phyloP scores from a whole-genome alignment of 2,329 filamentous ascomycete genomes.

The Aspergillus melleus region DNA sequence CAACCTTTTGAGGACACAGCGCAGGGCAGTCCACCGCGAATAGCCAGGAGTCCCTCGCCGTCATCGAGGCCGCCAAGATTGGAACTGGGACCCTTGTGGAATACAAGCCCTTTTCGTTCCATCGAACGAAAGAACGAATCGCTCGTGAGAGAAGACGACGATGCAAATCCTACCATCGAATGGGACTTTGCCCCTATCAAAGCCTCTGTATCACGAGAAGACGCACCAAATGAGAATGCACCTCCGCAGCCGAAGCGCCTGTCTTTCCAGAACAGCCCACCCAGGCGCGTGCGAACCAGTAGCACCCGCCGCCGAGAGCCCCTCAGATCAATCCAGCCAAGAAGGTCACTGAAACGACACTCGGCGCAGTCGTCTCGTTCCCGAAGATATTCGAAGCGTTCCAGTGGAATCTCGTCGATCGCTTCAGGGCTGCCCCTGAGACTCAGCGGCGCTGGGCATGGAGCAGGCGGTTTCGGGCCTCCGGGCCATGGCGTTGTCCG shows the following conservation, averaged over 20 bases:
- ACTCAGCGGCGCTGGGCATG: conserved; percentile 44
- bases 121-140: conserved; percentile 17
- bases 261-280: conserved; percentile 31
- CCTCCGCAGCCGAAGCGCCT: conserved; percentile 27
- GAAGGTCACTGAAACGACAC: conserved; percentile 36
- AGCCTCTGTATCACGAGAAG: conserved; percentile 22
- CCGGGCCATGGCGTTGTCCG: conserved; percentile 35
- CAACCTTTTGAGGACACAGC: conserved; percentile 26
- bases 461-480: conserved; percentile 40
- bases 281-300: conserved; percentile 28
- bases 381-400: conserved; percentile 38
- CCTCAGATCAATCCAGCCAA: conserved; percentile 36
- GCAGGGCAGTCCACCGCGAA: conserved; percentile 22
- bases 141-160: conserved; percentile 25
- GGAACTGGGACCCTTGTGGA: conserved; percentile 36
- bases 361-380: conserved; percentile 38
- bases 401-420: conserved; percentile 39
- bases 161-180: conserved; percentile 31
- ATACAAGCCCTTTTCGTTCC: conserved; percentile 26
- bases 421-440: conserved; percentile 40
- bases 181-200: conserved; percentile 29
- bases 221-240: conserved; percentile 20
- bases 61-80: conserved; percentile 35
- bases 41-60: conserved; percentile 23
- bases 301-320: conserved; percentile 36